Evolutionary conservation across 2,329 filamentous ascomycete genomes (phyloP), one percentile per base, ranked within the genome.

Genomic region (Colletotrichum cuscutae): DNA sequence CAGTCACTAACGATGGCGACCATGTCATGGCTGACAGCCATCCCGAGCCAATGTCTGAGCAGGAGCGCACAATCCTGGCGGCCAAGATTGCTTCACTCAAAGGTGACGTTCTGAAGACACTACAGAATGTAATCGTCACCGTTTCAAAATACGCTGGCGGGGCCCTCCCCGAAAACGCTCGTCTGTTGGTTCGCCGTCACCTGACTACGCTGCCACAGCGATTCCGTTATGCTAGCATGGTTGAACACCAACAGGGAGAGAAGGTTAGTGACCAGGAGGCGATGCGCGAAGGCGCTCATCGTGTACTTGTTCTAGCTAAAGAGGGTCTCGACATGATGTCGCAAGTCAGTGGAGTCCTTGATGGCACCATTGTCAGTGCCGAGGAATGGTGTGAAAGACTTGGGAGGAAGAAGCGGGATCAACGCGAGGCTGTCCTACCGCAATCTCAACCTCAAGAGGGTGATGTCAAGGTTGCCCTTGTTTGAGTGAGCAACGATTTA

Each of bases 311-410:
- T 1, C 90, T 98, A 64, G 96, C 96, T 7, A 93, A 93, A 78
- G 96, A 98, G 80, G 95, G 95, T 0, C 86, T 98, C 15, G 95
- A 98, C 77, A 98, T 98, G 93, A 95, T 98, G 88, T 89, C 91
- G 1, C 95, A 98, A 81, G 95, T 99, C 62, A 97, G 92, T 53
- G 91, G 92, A 5, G 94, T 98, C 2, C 89, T 98, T 9, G 94
- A 97, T 76, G 93, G 95, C 65, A 98, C 97, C 0, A 93, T 98
- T 65, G 89, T 94, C 68, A 97, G 94, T 77, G 97, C 97, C 0
- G 96, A 98, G 82, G 91, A 92, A 77, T 98, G 97, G 97, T 94
- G 96, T 76, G 93, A 95, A 72, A 88, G 92, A 24, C 86, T 97
- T 71, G 94, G 93, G 37, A 83, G 81, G 76, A 80, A 77, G 75